Evolutionary conservation across 2,329 filamentous ascomycete genomes (phyloP), one percentile per base, ranked within the genome.

Genomic region (Cercospora zeina): DNA sequence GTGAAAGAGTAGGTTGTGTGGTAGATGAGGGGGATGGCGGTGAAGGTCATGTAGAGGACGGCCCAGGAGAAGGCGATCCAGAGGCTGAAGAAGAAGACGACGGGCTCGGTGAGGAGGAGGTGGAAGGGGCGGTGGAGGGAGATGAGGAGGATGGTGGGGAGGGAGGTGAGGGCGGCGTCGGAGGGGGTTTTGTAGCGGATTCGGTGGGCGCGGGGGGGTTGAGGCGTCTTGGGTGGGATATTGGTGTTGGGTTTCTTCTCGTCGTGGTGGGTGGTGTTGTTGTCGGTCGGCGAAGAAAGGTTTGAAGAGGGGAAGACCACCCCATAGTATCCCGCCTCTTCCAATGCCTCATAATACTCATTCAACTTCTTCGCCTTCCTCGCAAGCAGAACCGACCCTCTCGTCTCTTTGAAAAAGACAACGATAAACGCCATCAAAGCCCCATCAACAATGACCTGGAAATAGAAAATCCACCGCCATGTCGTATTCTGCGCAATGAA

Each of bases 41-140:
- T 85, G 68, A 96, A 93, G 11, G 89, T 91, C 16, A 96, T 80
- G 74, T 96, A 97, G 0, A 97, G 83, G 0, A 96, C 84, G 0
- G 89, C 91, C 93, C 93, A 97, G 19, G 88, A 88, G 74, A 97
- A 97, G 0, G 90, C 83, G 0, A 92, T 88, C 93, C 93, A 97
- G 0, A 96, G 80, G 0, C 89, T 91, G 78, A 97, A 97, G 79
- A 85, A 91, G 76, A 92, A 91, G 13, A 93, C 89, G 9, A 91
- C 87, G 0, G 89, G 87, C 68, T 93, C 89, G 0, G 89, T 92
- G 67, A 88, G 78, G 14, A 93, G 84, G 1, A 93, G 82, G 70
- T 87, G 85, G 74, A 96, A 96, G 0, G 92, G 92, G 0, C 92
- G 84, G 66, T 85, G 87, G 6, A 93, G 76, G 0, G 90, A 95